phyloP scores from a whole-genome alignment of 331 rosid species.

The Arachis monticola region DNA sequence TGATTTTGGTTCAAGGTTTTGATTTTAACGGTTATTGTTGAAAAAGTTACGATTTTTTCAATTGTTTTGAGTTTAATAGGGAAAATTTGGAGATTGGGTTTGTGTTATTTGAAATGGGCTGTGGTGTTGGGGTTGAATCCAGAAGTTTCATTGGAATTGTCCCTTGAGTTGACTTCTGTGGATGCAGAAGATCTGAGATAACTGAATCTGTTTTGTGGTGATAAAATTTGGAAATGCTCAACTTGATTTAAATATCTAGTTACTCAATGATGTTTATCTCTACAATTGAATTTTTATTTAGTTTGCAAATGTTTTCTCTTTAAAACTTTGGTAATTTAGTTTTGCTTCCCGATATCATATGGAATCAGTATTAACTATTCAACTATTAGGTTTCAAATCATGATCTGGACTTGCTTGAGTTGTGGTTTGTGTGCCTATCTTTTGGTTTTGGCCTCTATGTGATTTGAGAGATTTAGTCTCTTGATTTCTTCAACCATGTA shows the following conservation, averaged over 20 bases:
- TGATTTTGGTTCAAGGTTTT: background rate
- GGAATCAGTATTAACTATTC: background rate
- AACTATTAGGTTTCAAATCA: conserved; percentile 20
- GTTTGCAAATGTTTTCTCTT: background rate
- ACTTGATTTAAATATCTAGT: conserved; percentile 31
- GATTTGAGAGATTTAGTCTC: conserved; percentile 8
- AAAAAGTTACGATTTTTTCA: conserved; percentile 37
- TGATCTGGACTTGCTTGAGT: conserved; percentile 4
- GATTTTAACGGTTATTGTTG: background rate
- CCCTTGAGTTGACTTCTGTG: conserved; percentile 34
- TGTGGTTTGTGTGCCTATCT: conserved; percentile 12
- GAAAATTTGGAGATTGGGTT: conserved; percentile 5
- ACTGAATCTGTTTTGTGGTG: conserved; percentile 21
- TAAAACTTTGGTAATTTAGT: background rate
- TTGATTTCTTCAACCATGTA: conserved; percentile 15
- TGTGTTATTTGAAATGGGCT: background rate
- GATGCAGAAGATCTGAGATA: background rate
- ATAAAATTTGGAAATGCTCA: conserved; percentile 30
- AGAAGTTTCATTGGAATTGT: conserved; percentile 19
- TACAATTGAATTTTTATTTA: background rate
- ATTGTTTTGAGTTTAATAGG: background rate
- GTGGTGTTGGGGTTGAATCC: conserved; percentile 30
- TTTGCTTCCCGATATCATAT: conserved; percentile 27
- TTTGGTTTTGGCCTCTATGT: background rate
- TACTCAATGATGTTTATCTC: conserved; percentile 22